phyloP scores from a whole-genome alignment of 352 stramenopile species.

The Phytophthora pseudosyringae region DNA sequence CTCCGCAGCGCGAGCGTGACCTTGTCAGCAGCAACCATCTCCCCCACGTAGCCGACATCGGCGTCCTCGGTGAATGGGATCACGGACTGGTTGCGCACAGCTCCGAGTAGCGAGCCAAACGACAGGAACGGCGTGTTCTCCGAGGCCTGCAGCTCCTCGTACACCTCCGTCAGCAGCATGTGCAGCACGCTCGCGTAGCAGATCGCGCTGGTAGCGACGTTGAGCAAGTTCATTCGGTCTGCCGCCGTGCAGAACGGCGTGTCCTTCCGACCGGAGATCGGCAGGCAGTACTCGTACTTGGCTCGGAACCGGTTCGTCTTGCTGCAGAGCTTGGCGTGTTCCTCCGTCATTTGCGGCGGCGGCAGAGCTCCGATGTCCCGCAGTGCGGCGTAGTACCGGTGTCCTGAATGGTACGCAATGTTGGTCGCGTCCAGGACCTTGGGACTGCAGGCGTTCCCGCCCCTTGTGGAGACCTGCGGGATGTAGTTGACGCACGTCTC shows the following conservation, averaged over 20 bases:
- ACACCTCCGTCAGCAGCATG: constrained; percentile 31
- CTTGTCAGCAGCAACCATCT: constrained; percentile 5
- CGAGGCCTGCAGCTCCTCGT: constrained; percentile 21
- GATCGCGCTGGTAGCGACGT: constrained; percentile 22
- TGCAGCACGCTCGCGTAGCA: constrained; percentile 58
- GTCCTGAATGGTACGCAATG: constrained; percentile 19
- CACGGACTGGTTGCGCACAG: constrained; percentile 48
- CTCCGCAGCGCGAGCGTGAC: constrained; percentile 23
- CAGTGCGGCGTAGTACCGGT: constrained; percentile 10
- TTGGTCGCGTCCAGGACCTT: constrained; percentile 14
- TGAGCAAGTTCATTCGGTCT: constrained; percentile 55
- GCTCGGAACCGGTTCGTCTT: constrained; percentile 5
- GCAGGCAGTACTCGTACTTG: constrained; percentile 45
- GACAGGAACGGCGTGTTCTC: constrained; percentile 36
- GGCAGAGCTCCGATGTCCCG: background rate
- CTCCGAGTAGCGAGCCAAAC: constrained; percentile 52
- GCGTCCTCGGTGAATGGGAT: constrained; percentile 61
- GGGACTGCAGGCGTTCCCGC: constrained; percentile 3
- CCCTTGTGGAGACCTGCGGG: background rate
- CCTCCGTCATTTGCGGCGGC: constrained; percentile 25
- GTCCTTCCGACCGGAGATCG: constrained; percentile 53
- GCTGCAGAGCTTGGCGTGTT: constrained; percentile 24
- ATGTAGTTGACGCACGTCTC: constrained; percentile 9
- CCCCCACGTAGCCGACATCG: constrained; percentile 46
- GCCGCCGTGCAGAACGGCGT: constrained; percentile 42